Percentiles rank a stretch among this genome's conserved stretches.
Conservation (phyloP, 371 early-diverging fungal genomes). For the Rhizomucor pusillus region DNA sequence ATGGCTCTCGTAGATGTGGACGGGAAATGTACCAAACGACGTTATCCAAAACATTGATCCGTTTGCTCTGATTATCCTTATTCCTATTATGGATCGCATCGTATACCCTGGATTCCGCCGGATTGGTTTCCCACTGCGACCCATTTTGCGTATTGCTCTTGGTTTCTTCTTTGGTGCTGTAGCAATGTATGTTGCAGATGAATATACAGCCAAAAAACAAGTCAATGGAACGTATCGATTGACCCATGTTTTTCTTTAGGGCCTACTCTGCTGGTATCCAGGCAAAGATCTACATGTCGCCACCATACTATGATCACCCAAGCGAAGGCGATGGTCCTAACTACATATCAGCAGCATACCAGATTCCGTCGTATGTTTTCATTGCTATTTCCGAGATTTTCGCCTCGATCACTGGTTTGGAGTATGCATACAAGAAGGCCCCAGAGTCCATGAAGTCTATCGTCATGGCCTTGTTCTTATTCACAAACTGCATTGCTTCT, state of each 20-base stretch:
- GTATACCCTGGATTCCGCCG: conserved; percentile 68
- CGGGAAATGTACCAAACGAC: conserved; percentile 61
- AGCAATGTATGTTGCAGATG: conserved; percentile 41
- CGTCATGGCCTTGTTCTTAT: conserved; percentile 70
- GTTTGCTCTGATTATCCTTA: conserved; percentile 62
- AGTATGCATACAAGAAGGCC: conserved; percentile 81
- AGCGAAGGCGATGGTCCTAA: conserved; percentile 21
- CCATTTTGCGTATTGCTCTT: conserved; percentile 66
- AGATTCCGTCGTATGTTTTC: conserved; percentile 61
- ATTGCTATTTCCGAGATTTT: conserved; percentile 67
- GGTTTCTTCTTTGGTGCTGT: conserved; percentile 67
- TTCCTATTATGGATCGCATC: conserved; percentile 69
- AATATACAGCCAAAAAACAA: background rate
- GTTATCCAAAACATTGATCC: conserved; percentile 66
- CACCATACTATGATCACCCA: conserved; percentile 32
- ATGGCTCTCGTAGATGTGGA: conserved; percentile 11
- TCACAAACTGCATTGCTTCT: conserved; percentile 68
- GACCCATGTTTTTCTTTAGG: background rate
- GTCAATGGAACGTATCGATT: too few species aligned
- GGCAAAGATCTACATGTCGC: conserved; percentile 54
- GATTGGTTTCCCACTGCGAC: conserved; percentile 61
- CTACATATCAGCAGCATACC: conserved; percentile 62
- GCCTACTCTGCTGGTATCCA: conserved; percentile 66
- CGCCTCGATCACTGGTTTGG: conserved; percentile 73
- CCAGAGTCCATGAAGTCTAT: conserved; percentile 76